phyloP scores from a whole-genome alignment of 148 eudicot genomes.

The Rhododendron henanense region DNA sequence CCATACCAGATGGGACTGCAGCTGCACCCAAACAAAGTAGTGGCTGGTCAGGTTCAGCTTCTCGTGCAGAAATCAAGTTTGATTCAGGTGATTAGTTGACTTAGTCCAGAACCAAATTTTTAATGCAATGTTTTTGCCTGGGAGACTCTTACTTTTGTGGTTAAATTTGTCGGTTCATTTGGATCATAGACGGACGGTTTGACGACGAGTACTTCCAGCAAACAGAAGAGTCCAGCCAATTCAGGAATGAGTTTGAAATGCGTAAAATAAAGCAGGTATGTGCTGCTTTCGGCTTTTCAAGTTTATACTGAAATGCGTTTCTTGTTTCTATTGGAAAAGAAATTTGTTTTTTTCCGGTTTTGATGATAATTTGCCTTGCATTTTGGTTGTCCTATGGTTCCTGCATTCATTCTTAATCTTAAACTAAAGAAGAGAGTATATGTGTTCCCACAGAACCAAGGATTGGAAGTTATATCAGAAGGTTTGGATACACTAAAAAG shows the following conservation, averaged over 20 bases:
- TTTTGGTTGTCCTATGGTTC: background rate
- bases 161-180: conserved; percentile 8
- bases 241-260: conserved; percentile 91
- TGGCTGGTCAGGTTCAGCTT: conserved; percentile 82
- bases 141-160: background rate
- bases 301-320: conserved; percentile 5
- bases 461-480: conserved; percentile 87
- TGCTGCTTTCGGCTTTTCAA: conserved; percentile 11
- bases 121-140: background rate
- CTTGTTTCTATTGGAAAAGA: background rate
- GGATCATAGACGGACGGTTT: conserved; percentile 62
- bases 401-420: background rate
- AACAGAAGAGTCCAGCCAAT: conserved; percentile 85
- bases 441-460: conserved; percentile 66
- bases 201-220: conserved; percentile 80
- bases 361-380: background rate
- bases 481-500: conserved; percentile 90
- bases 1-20: conserved; percentile 93
- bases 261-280: conserved; percentile 87
- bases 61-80: conserved; percentile 83
- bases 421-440: background rate
- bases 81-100: conserved; percentile 66
- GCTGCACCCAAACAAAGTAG: conserved; percentile 67
- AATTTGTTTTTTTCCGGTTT: background rate
- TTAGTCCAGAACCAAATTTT: background rate